phyloP scores from a whole-genome alignment of 2,329 filamentous ascomycete genomes.

The Cercospora beticola region DNA sequence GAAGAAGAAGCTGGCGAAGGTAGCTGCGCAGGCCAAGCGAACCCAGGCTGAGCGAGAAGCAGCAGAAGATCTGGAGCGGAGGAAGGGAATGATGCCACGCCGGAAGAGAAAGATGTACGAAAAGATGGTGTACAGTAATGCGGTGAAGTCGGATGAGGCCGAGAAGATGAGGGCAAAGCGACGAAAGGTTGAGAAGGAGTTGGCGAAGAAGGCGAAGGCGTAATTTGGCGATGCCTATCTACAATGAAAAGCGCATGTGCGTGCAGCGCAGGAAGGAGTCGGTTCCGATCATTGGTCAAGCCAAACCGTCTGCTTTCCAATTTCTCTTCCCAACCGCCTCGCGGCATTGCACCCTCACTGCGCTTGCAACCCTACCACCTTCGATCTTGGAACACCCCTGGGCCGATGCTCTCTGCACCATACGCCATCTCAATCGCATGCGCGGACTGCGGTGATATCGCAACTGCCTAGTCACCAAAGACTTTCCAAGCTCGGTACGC shows the following conservation, averaged over 20 bases:
- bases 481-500: not conserved
- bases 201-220: constrained; percentile 15
- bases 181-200: constrained; percentile 71
- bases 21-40: constrained; percentile 67
- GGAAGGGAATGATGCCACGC: constrained; percentile 97
- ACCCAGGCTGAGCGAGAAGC: constrained; percentile 64
- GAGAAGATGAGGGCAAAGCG: constrained; percentile 85
- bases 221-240: not conserved
- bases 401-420: not conserved
- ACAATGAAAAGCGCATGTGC: not conserved
- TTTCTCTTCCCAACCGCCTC: not conserved
- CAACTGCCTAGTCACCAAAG: not conserved
- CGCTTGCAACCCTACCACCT: not conserved
- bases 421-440: not conserved
- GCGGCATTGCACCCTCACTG: not conserved
- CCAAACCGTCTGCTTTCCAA: not conserved
- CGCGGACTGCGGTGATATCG: not conserved
- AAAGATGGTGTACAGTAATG: constrained; percentile 96
- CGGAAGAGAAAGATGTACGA: constrained; percentile 97
- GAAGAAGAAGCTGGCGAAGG: constrained; percentile 61
- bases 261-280: not conserved
- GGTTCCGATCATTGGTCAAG: not conserved
- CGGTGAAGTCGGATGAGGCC: constrained; percentile 86
- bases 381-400: not conserved
- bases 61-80: constrained; percentile 83